Percentiles rank a stretch among this genome's conserved stretches.
These are phyloP conservation scores for Eruca vesicaria DNA, from an alignment of 441 rosid genomes.

Conservation along the genomic window DNA sequence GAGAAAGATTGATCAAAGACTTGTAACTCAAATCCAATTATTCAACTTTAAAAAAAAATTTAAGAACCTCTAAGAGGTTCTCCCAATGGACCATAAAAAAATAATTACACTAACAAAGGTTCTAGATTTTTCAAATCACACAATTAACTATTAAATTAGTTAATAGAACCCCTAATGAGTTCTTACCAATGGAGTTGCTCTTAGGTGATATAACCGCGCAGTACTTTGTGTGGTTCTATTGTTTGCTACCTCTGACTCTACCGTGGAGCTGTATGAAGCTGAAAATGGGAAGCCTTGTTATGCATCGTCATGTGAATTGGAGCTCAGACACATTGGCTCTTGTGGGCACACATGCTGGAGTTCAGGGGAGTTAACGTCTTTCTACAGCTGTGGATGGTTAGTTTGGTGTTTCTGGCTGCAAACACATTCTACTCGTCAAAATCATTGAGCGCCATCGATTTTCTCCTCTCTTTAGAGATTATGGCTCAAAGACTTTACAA, in stretches of 20 bases:
- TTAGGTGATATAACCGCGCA: slow-evolving; percentile 83
- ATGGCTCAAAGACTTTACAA: too few species aligned
- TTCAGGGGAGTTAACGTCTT: slow-evolving; percentile 82
- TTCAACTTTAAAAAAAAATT: too few species aligned
- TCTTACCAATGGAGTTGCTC: too few species aligned
- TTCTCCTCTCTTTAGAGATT: slow-evolving; percentile 47
- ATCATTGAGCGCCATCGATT: slow-evolving; percentile 55
- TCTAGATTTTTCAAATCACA: too few species aligned
- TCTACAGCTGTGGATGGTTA: slow-evolving; percentile 73
- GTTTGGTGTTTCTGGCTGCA: slow-evolving; percentile 71
- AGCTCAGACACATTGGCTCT: slow-evolving; percentile 86
- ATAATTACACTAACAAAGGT: too few species aligned
- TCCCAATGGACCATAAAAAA: too few species aligned
- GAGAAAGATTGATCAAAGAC: too few species aligned
- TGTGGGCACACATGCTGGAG: slow-evolving; percentile 92
- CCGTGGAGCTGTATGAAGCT: slow-evolving; percentile 78
- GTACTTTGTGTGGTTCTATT: slow-evolving; percentile 93
- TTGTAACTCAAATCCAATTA: too few species aligned
- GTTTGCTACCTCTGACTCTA: slow-evolving; percentile 76
- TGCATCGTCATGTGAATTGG: slow-evolving; percentile 61
- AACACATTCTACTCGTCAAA: slow-evolving; percentile 40
- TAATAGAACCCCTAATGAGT: too few species aligned
- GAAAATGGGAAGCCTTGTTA: slow-evolving; percentile 57
- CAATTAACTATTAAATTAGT: too few species aligned
- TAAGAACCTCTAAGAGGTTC: too few species aligned